A percentile compares a stretch with the other conserved stretches of the same genome.
Evolutionary conservation across 805 yeast species (phyloP).

Genomic region (Naumovozyma castellii): DNA sequence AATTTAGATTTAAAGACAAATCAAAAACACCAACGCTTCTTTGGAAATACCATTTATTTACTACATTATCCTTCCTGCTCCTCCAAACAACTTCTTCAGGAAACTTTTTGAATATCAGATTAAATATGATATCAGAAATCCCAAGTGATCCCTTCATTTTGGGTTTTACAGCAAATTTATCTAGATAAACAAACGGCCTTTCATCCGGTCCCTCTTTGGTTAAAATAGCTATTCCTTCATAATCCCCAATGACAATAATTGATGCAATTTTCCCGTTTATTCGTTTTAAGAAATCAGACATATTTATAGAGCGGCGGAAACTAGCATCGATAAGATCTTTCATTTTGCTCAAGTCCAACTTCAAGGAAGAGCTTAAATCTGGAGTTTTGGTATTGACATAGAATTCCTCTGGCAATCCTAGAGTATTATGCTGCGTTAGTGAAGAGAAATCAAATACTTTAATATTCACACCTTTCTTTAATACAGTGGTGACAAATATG

Average conservation of each 20-base stretch:
- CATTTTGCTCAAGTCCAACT: slow-evolving; percentile 48
- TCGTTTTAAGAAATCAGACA: slow-evolving; percentile 56
- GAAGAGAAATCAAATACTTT: slow-evolving; percentile 18
- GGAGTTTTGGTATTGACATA: not conserved
- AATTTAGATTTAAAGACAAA: slow-evolving; percentile 29
- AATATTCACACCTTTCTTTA: slow-evolving; percentile 59
- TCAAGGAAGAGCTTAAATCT: not conserved
- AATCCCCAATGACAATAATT: slow-evolving; percentile 80
- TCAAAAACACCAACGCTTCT: slow-evolving; percentile 65
- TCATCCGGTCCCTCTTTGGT: slow-evolving; percentile 58
- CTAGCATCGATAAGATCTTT: slow-evolving; percentile 64
- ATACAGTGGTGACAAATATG: slow-evolving; percentile 51
- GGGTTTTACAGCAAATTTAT: slow-evolving; percentile 85
- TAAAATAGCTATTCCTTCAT: slow-evolving; percentile 89
- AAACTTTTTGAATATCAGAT: slow-evolving; percentile 58
- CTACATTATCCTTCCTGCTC: slow-evolving; percentile 77
- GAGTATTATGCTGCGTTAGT: slow-evolving; percentile 15
- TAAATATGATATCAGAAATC: slow-evolving; percentile 87
- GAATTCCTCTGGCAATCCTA: slow-evolving; percentile 20
- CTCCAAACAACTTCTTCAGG: slow-evolving; percentile 81
- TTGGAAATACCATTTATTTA: slow-evolving; percentile 96
- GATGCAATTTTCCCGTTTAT: slow-evolving; percentile 62
- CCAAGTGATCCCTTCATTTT: slow-evolving; percentile 85
- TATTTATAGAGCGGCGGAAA: slow-evolving; percentile 59
- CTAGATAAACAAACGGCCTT: slow-evolving; percentile 61